Conservation (phyloP, 192 early-diverging fungal species). For the Coemansia umbellata region DNA sequence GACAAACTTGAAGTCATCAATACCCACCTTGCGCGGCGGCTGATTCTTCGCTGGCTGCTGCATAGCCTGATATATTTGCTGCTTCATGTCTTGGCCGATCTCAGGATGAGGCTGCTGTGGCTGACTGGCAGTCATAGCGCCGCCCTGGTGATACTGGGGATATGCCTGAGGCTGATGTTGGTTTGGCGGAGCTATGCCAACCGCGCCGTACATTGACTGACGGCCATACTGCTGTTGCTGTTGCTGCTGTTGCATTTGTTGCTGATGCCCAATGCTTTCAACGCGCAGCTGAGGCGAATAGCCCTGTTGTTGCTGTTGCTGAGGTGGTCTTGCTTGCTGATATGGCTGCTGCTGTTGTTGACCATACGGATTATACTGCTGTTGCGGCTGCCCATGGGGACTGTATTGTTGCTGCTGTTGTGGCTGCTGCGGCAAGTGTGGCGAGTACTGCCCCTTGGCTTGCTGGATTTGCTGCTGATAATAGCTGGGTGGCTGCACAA, state of each 20-base stretch:
- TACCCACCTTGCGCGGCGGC: constrained; percentile 61
- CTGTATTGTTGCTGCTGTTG: no score
- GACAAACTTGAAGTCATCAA: constrained; percentile 92
- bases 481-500: constrained; percentile 43
- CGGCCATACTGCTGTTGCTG: constrained; percentile 21
- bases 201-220: constrained; percentile 11
- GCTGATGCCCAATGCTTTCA: constrained; percentile 4
- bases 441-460: constrained; percentile 25
- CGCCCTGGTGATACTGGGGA: not conserved
- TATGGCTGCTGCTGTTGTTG: constrained; percentile 38
- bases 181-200: not conserved
- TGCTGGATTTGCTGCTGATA: constrained; percentile 52
- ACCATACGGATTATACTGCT: constrained; percentile 16
- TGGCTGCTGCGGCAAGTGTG: constrained; percentile 25
- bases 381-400: constrained; percentile 13
- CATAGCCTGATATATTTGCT: constrained; percentile 49
- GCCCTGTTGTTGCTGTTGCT: constrained; percentile 34
- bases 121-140: not conserved
- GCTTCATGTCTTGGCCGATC: constrained; percentile 19
- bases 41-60: constrained; percentile 9
- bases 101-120: constrained; percentile 7
- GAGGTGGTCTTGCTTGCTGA: constrained; percentile 9
- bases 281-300: constrained; percentile 7
- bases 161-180: constrained; percentile 7
- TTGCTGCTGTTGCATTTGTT: constrained; percentile 9